Evolutionary conservation across 257 asterid species (phyloP), one percentile per base, ranked within the genome.

Genomic region (Lithospermum erythrorhizon): DNA sequence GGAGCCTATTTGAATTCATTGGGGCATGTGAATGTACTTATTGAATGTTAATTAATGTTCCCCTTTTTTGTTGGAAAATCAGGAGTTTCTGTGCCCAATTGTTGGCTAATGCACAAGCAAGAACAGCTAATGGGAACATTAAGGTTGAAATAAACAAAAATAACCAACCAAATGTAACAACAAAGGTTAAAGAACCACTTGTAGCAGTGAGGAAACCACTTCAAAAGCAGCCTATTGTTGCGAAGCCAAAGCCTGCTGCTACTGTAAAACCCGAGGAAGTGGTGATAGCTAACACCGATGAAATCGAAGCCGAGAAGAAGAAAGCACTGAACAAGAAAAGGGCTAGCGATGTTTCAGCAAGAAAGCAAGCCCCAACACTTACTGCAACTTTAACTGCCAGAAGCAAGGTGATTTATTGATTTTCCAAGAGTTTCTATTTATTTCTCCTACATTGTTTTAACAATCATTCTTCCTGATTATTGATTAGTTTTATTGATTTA

Each of bases 11-110:
- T n/a, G n/a, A n/a, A n/a, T n/a, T n/a, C n/a, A n/a, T n/a, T n/a
- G n/a, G n/a, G n/a, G n/a, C n/a, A n/a, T n/a, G n/a, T n/a, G n/a
- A n/a, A n/a, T n/a, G n/a, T n/a, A n/a, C 0, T 27, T 27, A 22
- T 45, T 47, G 45, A 35, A 35, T 35, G 13, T 35, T 35, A 7
- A 7, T 0, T 35, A 35, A 35, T 27, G 4, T 27, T 5, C 29
- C 5, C 5, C 5, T 25, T 32, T 32, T 32, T 32, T 8, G 3
- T 32, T 5, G 41, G 6, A 32, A 32, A 32, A 32, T 70, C 76
- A 87, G 95, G 79, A 75, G 95, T 58, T 90, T 85, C 63, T 75
- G 96, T 48, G 97, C 94, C 21, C 94, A 83, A 63, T 72, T 90
- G 62, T 75, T 87, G 23, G 96, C 95, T 6, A 86, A 87, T 61